Percentiles rank a stretch among this genome's conserved stretches.
These are phyloP conservation scores for Fonsecaea monophora DNA, from an alignment of 2,329 filamentous ascomycete species.

Conservation along the genomic window DNA sequence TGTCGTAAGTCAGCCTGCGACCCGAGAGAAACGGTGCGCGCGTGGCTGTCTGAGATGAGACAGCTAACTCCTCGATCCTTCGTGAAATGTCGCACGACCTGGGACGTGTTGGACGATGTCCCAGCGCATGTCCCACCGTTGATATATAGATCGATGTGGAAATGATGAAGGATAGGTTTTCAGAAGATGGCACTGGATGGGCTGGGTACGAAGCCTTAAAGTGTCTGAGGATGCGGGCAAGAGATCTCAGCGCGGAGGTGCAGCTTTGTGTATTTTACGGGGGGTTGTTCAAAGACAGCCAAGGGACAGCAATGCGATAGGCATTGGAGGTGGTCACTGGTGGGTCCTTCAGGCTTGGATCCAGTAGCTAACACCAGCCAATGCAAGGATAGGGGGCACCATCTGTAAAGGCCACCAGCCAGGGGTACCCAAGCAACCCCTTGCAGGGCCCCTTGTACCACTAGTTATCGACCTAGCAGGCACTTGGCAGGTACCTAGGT, in stretches of 20 bases:
- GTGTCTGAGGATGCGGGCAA: not conserved
- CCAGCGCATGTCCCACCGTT: conserved; percentile 26
- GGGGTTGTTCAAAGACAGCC: not conserved
- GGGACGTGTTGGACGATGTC: conserved; percentile 19
- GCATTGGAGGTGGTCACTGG: not conserved
- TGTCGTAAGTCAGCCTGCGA: not conserved
- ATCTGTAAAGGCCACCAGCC: conserved; percentile 11
- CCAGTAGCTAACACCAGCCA: conserved; percentile 3
- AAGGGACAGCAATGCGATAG: conserved; percentile 8
- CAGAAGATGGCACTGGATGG: no score
- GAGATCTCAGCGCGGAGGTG: conserved; percentile 7
- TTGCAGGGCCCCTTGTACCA: conserved; percentile 17
- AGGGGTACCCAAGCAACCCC: conserved; percentile 4
- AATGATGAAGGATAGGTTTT: not conserved
- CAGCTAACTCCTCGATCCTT: conserved; percentile 26
- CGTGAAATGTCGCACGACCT: conserved; percentile 34
- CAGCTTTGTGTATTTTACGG: conserved; percentile 13
- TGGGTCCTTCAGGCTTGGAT: not conserved
- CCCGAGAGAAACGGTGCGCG: conserved; percentile 16
- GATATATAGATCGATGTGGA: not conserved
- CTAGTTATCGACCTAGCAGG: not conserved
- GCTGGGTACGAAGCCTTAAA: not conserved
- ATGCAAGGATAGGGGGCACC: conserved; percentile 18
- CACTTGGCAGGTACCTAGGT: not conserved
- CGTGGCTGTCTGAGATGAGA: conserved; percentile 34